These are phyloP conservation scores for Heliosperma pusillum DNA, from an alignment of 148 eudicot genomes.

Conservation along the genomic window DNA sequence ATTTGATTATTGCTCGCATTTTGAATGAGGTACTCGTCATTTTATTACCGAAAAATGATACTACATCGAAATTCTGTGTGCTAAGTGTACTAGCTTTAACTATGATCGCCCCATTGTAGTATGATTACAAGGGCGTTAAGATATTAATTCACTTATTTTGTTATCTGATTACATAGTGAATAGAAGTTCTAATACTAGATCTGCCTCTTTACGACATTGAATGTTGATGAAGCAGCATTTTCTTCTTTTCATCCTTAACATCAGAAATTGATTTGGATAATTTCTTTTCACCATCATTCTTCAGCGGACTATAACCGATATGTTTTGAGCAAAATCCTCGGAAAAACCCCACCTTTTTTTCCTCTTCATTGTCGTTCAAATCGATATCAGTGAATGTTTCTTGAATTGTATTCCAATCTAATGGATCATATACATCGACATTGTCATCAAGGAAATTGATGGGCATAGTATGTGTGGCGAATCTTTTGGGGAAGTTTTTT, in stretches of 20 bases:
- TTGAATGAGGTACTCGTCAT: too few relatives aligned
- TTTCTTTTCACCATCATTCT: background rate
- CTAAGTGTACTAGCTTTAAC: background rate
- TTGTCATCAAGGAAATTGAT: conserved; percentile 16
- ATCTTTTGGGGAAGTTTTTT: background rate
- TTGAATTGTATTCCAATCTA: conserved; percentile 20
- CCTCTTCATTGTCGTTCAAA: conserved; percentile 13
- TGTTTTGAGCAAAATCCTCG: conserved; percentile 23
- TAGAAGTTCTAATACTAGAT: background rate
- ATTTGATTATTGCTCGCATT: too few relatives aligned
- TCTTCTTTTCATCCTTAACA: conserved; percentile 11
- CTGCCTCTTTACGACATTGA: background rate
- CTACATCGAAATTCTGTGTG: background rate
- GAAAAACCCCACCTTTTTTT: conserved; percentile 22
- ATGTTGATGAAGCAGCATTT: conserved; percentile 12
- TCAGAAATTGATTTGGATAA: conserved; percentile 8
- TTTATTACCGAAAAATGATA: too few relatives aligned
- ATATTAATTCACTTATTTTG: too few relatives aligned
- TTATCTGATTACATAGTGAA: background rate
- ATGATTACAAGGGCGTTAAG: too few relatives aligned
- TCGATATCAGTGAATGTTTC: conserved; percentile 19
- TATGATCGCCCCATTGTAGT: too few relatives aligned
- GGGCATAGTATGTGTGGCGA: background rate
- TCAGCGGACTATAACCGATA: conserved; percentile 16
- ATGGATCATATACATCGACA: background rate